Conservation (phyloP, 768 basidiomycete genomes). For the Tulasnella sp. region DNA sequence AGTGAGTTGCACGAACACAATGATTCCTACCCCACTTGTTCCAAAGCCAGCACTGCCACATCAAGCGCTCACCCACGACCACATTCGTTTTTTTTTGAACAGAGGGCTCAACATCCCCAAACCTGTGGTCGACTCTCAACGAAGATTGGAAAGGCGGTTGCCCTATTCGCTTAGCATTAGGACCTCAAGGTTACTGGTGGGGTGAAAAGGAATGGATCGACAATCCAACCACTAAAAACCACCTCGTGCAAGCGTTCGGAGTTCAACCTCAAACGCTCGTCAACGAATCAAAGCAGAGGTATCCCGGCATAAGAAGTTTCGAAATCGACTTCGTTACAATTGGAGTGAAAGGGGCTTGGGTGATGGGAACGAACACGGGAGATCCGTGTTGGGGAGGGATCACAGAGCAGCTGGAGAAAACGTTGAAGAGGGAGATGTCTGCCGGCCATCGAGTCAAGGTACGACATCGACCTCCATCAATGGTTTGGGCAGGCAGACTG, state of each 20-base stretch:
- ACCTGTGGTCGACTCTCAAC: slow-evolving; percentile 14
- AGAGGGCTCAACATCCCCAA: slow-evolving; percentile 18
- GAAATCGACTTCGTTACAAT: slow-evolving; percentile 23
- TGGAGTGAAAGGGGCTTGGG: slow-evolving; percentile 12
- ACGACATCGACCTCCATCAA: neutral
- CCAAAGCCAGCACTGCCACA: neutral
- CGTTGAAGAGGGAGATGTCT: slow-evolving; percentile 7
- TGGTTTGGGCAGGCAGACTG: neutral
- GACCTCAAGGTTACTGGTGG: slow-evolving; percentile 15
- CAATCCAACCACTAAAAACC: neutral
- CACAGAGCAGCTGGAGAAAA: neutral
- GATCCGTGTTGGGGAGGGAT: slow-evolving; percentile 16
- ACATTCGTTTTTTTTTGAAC: neutral
- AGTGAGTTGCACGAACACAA: neutral
- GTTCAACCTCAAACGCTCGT: slow-evolving; percentile 9
- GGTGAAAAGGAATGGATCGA: slow-evolving; percentile 27
- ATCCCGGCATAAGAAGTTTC: slow-evolving; percentile 7
- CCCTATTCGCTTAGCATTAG: slow-evolving; percentile 11
- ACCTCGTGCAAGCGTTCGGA: slow-evolving; percentile 23
- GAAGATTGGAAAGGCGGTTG: slow-evolving; percentile 28
- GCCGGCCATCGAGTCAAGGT: slow-evolving; percentile 10
- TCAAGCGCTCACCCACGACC: neutral
- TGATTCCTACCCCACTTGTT: neutral
- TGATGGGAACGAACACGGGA: slow-evolving; percentile 4
- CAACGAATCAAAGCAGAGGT: slow-evolving; percentile 10